Evolutionary conservation across 192 early-diverging fungal species (phyloP), one percentile per base, ranked within the genome.

Genomic region (Backusella tuberculispora): DNA sequence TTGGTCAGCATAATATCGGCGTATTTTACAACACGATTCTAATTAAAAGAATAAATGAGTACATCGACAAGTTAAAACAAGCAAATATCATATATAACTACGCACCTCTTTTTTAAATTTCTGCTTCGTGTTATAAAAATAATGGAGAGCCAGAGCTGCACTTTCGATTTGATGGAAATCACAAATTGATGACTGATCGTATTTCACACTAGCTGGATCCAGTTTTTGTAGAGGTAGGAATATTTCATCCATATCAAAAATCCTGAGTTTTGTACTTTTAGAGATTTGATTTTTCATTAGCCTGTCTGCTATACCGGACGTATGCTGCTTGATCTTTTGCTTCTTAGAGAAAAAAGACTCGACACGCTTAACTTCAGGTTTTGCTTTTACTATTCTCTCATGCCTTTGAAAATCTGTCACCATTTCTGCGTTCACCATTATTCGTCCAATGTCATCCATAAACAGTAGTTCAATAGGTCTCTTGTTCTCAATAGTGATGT

Each of bases 141-240:
- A 60, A 60, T 60, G 53, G n/a, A 60, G 53, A 4, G 53, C 53
- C 53, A 60, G 24, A 9, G 53, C 53, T 26, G 53, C 53, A 24
- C 53, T 60, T 60, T 60, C 53, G 2, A 60, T 60, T 60, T 60
- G 19, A 3, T 60, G 53, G 12, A 60, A 60, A 13, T 60, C 24
- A 5, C 53, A 26, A 13, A 24, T 21, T 24, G 53, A 26, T 12
- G 53, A 24, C 3, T 13, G 19, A 2, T 26, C 10, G 8, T 60
- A 10, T 24, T 26, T 60, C 0, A 13, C 1, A 60, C 24, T 12
- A 12, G 21, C 53, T 26, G 21, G 53, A 9, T 60, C 24, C 53
- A 60, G 12, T 24, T 60, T 60, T 13, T 60, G 9, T 60, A 60
- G 21, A 5, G 53, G 53, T 26, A 60, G 26, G 21, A 60, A 60